Evolutionary conservation across 345 rosid species (phyloP), one percentile per base, ranked within the genome.

Genomic region (Luvunga scandens): DNA sequence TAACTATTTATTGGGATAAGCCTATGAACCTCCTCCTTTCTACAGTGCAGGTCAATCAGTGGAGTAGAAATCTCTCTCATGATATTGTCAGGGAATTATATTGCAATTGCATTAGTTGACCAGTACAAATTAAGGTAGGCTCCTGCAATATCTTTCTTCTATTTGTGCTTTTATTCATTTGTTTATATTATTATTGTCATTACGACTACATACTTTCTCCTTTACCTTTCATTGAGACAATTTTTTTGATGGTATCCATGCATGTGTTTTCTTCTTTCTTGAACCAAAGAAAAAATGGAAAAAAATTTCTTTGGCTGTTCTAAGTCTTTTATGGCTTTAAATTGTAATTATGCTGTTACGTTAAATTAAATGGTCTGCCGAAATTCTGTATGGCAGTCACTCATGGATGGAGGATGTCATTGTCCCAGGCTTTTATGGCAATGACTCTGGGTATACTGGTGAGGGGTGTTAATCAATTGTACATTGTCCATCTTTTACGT

Each of bases 21-120:
- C 69, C 75, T 80, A 77, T 75, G 78, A 84, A 74, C 85, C 78
- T 80, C 80, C 72, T 84, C 73, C 73, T 75, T 87, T 81, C 70
- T 83, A 88, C 98, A 96, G 99, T 90, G 93, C 93, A 91, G 98
- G 82, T 91, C 98, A 69, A 86, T 96, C 81, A 77, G 73, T 64
- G 87, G 84, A 83, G 83, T 86, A 64, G 95, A 96, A 80, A 87
- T 96, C 77, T 86, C 98, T 70, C 83, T 69, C 56, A 82, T 91
- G 84, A 89, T 96, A 59, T 86, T 90, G 81, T 94, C 95, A 2
- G 99, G 98, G 82, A 89, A 87, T 72, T 90, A 87, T 82, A 84
- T 94, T 71, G 97, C 89, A 28, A 94, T 96, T 85, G 99, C 98
- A 2, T 87, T 96, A 81, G 98, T 96, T 75, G 94, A 96, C 81